Evolutionary conservation across 352 stramenopile genomes (phyloP).

Genomic region (Globisporangium nagaii): DNA sequence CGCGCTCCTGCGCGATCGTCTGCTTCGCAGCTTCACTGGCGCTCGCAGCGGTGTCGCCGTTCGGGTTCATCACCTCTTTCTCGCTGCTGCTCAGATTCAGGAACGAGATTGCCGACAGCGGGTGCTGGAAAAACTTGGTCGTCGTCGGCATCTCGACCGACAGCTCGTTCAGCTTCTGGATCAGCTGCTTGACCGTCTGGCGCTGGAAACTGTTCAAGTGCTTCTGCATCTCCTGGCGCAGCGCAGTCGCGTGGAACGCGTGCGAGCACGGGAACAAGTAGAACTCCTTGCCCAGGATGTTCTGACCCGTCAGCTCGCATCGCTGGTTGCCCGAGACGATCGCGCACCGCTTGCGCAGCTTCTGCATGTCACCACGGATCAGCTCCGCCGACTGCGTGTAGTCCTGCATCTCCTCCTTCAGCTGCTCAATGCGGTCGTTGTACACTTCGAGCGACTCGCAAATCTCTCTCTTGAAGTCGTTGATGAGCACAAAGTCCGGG

Average conservation of each 20-base stretch:
- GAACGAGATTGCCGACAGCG: constrained; percentile 53
- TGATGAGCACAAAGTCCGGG: constrained; percentile 94
- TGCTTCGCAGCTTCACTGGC: constrained; percentile 65
- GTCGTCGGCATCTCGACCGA: constrained; percentile 66
- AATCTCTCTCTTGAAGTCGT: constrained; percentile 95
- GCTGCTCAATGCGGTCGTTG: constrained; percentile 87
- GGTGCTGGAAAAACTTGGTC: constrained; percentile 75
- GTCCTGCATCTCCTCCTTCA: constrained; percentile 93
- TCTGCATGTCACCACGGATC: constrained; percentile 88
- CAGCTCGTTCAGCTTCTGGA: constrained; percentile 85
- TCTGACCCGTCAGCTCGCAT: constrained; percentile 86
- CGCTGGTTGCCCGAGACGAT: constrained; percentile 86
- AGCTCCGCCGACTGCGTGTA: constrained; percentile 88
- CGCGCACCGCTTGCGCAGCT: constrained; percentile 79
- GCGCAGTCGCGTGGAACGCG: constrained; percentile 88
- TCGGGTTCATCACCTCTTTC: constrained; percentile 61
- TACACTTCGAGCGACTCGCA: constrained; percentile 90
- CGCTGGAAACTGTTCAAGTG: constrained; percentile 86
- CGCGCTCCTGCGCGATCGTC: constrained; percentile 75
- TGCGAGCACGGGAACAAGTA: constrained; percentile 94
- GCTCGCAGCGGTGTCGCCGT: constrained; percentile 28
- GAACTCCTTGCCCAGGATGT: constrained; percentile 88
- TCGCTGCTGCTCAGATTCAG: constrained; percentile 64
- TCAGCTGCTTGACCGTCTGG: constrained; percentile 86
- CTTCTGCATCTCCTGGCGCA: constrained; percentile 88